Evolutionary conservation across 1,284 basidiomycete species (phyloP), one percentile per base, ranked within the genome.

Genomic region (Ganoderma resinaceum): DNA sequence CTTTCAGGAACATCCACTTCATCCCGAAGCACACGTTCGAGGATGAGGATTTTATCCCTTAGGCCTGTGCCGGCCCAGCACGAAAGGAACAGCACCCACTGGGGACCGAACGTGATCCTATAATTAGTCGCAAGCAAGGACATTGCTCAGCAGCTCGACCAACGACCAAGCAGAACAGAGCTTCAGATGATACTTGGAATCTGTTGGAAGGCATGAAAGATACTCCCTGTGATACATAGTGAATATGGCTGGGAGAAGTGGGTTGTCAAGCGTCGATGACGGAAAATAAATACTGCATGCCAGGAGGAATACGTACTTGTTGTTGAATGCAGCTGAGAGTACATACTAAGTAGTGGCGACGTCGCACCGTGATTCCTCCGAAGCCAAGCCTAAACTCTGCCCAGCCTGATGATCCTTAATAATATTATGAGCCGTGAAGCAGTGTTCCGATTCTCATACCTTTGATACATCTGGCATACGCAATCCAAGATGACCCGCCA

Each of bases 401-500:
- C 23, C 12, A n/a, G 43, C 20, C 4, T 52, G 46, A 26, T 14
- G 46, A 52, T 52, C 46, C 46, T 52, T 52, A 52, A 52, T 52
- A 52, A 52, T 52, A 52, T 52, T 52, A 52, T 26, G 46, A 52
- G 46, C 14, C 14, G 46, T 23, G 23, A 26, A 53, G 29, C 29
- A 53, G 29, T 31, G 52, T 53, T 29, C 52, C 52, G 26, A 53
- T 53, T 16, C 26, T 23, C 52, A 31, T 31, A 31, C 26, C 52
- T 53, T 29, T 16, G 14, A 14, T 9, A 49, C 46, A 26, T 12
- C 46, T 49, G 46, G 46, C n/a, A 49, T 38, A 62, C 26, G 37
- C 33, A 52, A 49, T 52, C 46, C 38, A 68, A 61, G 18, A 55
- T 26, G 20, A 42, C 1, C 9, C 43, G 59, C 57, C 62, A 63